Evolutionary conservation across 2,329 filamentous ascomycete species (phyloP), one percentile per base, ranked within the genome.

Genomic region (Paramyrothecium roridum): DNA sequence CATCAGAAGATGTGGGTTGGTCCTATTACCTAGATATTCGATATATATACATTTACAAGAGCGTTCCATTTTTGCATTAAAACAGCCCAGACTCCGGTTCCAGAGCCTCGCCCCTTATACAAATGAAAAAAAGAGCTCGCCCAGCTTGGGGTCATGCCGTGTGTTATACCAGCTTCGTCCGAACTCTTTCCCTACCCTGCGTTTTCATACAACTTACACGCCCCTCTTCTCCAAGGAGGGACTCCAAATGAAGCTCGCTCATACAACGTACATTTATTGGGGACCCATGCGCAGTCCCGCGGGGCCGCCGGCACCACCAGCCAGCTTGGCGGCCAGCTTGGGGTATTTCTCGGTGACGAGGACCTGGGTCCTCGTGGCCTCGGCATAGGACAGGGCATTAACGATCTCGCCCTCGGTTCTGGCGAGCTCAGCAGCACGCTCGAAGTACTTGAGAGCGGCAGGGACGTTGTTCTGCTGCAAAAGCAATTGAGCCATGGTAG

Each of bases 381-480:
- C 95, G 30, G 95, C 95, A 70, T 99, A 99, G 20, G 91, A 96
- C 19, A 99, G 82, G 8, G 95, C 95, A 68, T 98, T 98, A 63
- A 98, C 86, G 60, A 98, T 93, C 78, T 99, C 95, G 57, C 90
- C 91, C 67, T 97, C 93, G 34, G 95, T 99, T 65, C 95, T 83
- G 49, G 92, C 93, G 53, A 99, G 86, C 76, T 98, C 93, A 26
- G 93, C 95, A 2, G 95, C 95, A 58, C 91, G 89, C 80, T 98
- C 93, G 70, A 99, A 99, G 80, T 98, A 98, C 75, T 89, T 91
- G 62, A 99, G 86, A 1, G 95, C 95, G 60, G 97, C 91, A 37
- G 89, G 90, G 56, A 99, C 93, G 79, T 97, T 97, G 73, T 95
- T 95, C 80, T 98, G 95, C 74, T 99, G 95, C 37, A 99, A 84